phyloP scores from a whole-genome alignment of 148 eudicot species.

The Linanthus parryae region DNA sequence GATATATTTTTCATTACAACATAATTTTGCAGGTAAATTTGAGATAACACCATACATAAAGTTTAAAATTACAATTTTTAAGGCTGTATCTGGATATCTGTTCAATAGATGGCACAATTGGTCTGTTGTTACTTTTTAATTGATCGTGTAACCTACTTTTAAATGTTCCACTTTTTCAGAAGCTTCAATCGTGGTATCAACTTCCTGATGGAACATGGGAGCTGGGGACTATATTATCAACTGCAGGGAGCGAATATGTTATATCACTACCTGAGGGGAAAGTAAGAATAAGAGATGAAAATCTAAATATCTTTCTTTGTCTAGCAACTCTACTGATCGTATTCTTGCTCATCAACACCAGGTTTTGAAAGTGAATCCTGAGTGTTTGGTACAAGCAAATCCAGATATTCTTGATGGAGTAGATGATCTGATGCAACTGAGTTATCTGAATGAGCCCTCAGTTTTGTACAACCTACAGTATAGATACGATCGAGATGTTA shows the following conservation, averaged over 20 bases:
- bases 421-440: conserved; percentile 95
- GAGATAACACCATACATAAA: not conserved
- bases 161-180: conserved; percentile 43
- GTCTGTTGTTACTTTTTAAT: not conserved
- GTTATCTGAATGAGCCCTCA: conserved; percentile 88
- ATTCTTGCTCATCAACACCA: conserved; percentile 16
- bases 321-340: conserved; percentile 6
- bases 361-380: conserved; percentile 69
- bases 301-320: not conserved
- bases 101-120: not conserved
- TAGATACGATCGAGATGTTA: conserved; percentile 69
- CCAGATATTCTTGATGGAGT: conserved; percentile 96
- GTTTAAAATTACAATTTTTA: too few species aligned
- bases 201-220: conserved; percentile 87
- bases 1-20: not conserved
- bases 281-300: conserved; percentile 32
- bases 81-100: not conserved
- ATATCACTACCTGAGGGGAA: conserved; percentile 71
- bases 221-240: conserved; percentile 65
- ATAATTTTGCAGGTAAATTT: not conserved
- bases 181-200: conserved; percentile 82
- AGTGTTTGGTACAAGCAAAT: conserved; percentile 69
- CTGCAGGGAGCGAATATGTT: conserved; percentile 53
- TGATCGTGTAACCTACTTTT: conserved; percentile 14
- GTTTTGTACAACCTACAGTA: conserved; percentile 86